Evolutionary conservation across 2,329 filamentous ascomycete genomes (phyloP), one percentile per base, ranked within the genome.

Genomic region (Coniella lustricola): DNA sequence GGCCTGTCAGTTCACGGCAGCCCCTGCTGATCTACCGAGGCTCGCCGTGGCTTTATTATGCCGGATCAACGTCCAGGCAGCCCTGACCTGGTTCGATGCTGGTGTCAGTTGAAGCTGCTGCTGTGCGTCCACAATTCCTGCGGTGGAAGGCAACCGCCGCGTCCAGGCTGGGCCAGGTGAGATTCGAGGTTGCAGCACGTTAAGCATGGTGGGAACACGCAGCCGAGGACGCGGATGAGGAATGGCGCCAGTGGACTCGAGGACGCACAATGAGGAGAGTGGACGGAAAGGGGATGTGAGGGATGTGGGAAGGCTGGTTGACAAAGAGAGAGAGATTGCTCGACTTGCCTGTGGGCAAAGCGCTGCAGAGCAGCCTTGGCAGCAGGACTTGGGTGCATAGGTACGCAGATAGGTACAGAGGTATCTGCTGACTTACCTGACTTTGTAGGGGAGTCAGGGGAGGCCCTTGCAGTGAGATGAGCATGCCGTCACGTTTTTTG

Each of bases 111-210:
- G 25, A 5, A 5, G 25, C 25, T 33, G 41, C 48, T 46, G 38
- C 42, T 31, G 43, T 36, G 49, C 48, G 48, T 48, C 49, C 37
- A 37, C 45, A 5, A 29, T 10, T 29, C 5, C 25, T 29, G 10
- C 10, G 25, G 5, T 5, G 5, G 25, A 5, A 29, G 37, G 49
- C 37, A 14, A 4, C 33, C 14, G 13, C 25, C 31, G 29, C 21
- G 34, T 18, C 34, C 29, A 36, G 34, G 47, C 36, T 12, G 2
- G 17, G 40, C 25, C 22, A 16, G 17, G 38, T 29, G 10, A 12
- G 21, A 29, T 14, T n/a, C 7, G 22, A 17, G 38, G 13, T 36
- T 29, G n/a, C 7, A 39, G n/a, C n/a, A 8, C 25, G n/a, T 10
- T n/a, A n/a, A 41, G 22, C 21, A 41, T 8, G 20, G 22, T 16